A percentile compares a stretch with the other conserved stretches of the same genome.
Conservation (phyloP, 176 grass and related monocot species). For the Triticum aestivum region DNA sequence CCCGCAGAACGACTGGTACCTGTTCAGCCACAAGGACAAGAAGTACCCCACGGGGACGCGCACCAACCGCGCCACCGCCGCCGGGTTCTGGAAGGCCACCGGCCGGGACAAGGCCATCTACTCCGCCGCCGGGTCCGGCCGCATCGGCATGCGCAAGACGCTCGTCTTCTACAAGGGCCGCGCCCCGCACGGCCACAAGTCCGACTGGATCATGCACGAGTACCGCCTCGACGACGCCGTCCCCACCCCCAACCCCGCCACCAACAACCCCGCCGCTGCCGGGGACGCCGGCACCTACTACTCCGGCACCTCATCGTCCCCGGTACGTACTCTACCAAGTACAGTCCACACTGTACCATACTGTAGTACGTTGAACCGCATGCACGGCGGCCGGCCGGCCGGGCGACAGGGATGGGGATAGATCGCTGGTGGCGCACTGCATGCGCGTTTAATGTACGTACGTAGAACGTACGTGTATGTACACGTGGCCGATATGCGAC, state of each 20-base stretch:
- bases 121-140: constrained; percentile 26
- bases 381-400: not conserved
- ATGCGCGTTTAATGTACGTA: not conserved
- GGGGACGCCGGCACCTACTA: constrained; percentile 1
- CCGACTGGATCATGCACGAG: constrained; percentile 97
- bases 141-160: constrained; percentile 92
- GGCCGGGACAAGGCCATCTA: constrained; percentile 88
- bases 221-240: constrained; percentile 66
- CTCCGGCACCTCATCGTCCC: constrained; percentile 9
- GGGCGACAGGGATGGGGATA: not conserved
- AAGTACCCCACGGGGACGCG: constrained; percentile 91
- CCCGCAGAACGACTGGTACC: constrained; percentile 91
- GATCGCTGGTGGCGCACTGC: not conserved
- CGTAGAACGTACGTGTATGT: not conserved
- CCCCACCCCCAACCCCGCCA: constrained; percentile 5
- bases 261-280: not conserved
- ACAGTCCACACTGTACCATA: no score
- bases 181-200: constrained; percentile 78
- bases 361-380: not conserved
- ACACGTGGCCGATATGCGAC: not conserved
- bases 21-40: constrained; percentile 97
- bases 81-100: constrained; percentile 92
- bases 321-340: constrained; percentile 21
- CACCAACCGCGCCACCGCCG: constrained; percentile 79
- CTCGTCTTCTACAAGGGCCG: constrained; percentile 93